Evolutionary conservation across 192 early-diverging fungal genomes (phyloP), one percentile per base, ranked within the genome.

Genomic region (Coemansia biformis): DNA sequence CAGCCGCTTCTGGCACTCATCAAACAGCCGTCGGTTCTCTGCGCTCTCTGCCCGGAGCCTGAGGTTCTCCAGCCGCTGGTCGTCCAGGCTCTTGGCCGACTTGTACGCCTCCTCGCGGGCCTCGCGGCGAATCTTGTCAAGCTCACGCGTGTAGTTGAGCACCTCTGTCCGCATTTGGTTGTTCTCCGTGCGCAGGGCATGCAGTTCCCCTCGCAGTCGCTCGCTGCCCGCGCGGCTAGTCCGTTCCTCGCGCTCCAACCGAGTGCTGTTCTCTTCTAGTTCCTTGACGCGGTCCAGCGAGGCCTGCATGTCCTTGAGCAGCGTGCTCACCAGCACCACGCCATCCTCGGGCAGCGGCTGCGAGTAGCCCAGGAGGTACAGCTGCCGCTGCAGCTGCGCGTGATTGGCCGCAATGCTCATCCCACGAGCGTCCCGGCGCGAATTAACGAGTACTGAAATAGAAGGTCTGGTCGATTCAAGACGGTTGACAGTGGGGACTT

Each of bases 311-410:
- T 75, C 71, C 36, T 45, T 50, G 4, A 75, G 48, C 11, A 75
- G 48, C 35, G 47, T 52, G 24, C 56, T 39, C 1, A 63, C 71
- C 3, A 75, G 51, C 23, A 10, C 37, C 6, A 39, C 56, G 1
- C 51, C 64, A 5, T 67, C 59, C 0, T 52, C 29, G 0, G 71
- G 71, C 41, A 75, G 38, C 12, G 50, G 34, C 13, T 62, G 59
- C 16, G 71, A 59, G 48, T 75, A 75, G 16, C 71, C 64, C 12
- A 75, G 59, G 29, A 66, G 31, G 31, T 67, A 67, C 29, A 75
- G 60, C 48, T 75, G 71, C 19, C 64, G 54, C 55, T 67, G 63
- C 42, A 67, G 32, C 50, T 63, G 71, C 46, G 42, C 15, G 9
- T 48, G 56, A 15, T 59, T 52, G 7, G 35, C 22, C 0, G 70